Evolutionary conservation across 2,329 filamentous ascomycete species (phyloP), one percentile per base, ranked within the genome.

Genomic region (Aspergillus fructus): DNA sequence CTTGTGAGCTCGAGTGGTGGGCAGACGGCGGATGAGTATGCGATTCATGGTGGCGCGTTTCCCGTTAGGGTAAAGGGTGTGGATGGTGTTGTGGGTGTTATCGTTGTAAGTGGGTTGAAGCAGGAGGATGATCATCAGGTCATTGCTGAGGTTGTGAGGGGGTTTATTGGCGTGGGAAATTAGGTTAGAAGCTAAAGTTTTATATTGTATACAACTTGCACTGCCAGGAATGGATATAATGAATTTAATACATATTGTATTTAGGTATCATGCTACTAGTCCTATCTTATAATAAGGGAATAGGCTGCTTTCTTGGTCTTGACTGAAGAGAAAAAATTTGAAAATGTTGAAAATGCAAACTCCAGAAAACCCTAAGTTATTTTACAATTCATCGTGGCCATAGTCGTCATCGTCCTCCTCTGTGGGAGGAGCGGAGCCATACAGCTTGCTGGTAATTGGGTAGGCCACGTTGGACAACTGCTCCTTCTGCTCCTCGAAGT

Each of bases 401-500:
- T 78, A 74, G 62, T 86, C 85, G 77, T 87, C 89, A 66, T 92
- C 89, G 65, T 91, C 89, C 60, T 87, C 89, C 62, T 79, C 83
- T 58, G 81, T 85, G 66, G 82, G 81, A 59, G 82, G 81, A 59
- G 81, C 86, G 71, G 83, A 84, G 68, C 85, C 81, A 83, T 97
- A 97, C 72, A 97, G 85, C 87, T 99, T 99, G 83, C 91, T 96
- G 70, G 94, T 99, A 81, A 99, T 99, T 67, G 94, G 94, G 83
- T 97, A 97, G 54, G 94, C 94, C 64, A 97, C 90, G 77, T 90
- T 89, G 70, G 90, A 96, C 67, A 99, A 86, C 86, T 97, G 97
- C 89, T 99, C 93, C 85, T 96, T 96, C 84, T 97, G 93, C 86
- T 99, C 94, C 79, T 97, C 93, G 71, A 97, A 97, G 83, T 97